Percentiles rank a stretch among this genome's conserved stretches.
phyloP scores from a whole-genome alignment of 257 asterid genomes.

The Solanum virginianum region DNA sequence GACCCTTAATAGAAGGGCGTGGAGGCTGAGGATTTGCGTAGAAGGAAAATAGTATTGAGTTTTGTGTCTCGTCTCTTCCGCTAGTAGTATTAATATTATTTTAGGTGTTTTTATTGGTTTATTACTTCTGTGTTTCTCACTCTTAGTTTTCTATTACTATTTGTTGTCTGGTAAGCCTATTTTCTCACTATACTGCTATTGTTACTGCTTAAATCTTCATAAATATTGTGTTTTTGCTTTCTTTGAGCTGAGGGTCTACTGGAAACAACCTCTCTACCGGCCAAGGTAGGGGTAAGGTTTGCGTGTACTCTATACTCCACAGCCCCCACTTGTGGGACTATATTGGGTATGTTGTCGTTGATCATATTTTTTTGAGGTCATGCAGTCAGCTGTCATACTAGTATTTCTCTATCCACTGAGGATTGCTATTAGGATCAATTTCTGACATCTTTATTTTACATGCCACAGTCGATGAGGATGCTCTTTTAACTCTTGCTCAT shows the following conservation, averaged over 20 bases:
- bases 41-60: background rate
- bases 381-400: background rate
- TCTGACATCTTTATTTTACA: background rate
- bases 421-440: background rate
- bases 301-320: background rate
- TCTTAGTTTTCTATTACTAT: background rate
- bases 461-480: constrained; percentile 73
- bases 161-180: background rate
- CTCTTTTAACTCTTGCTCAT: constrained; percentile 76
- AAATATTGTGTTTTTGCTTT: background rate
- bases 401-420: background rate
- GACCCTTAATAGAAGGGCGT: background rate
- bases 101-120: background rate
- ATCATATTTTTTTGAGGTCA: background rate
- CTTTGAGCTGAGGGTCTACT: background rate
- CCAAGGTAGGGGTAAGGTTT: background rate
- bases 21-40: background rate
- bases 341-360: background rate
- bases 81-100: background rate
- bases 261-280: background rate
- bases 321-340: background rate
- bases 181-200: background rate
- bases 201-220: background rate
- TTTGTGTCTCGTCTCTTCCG: background rate
- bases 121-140: background rate